phyloP scores from a whole-genome alignment of 2,329 filamentous ascomycete species.

The Teratosphaeriaceae sp. region DNA sequence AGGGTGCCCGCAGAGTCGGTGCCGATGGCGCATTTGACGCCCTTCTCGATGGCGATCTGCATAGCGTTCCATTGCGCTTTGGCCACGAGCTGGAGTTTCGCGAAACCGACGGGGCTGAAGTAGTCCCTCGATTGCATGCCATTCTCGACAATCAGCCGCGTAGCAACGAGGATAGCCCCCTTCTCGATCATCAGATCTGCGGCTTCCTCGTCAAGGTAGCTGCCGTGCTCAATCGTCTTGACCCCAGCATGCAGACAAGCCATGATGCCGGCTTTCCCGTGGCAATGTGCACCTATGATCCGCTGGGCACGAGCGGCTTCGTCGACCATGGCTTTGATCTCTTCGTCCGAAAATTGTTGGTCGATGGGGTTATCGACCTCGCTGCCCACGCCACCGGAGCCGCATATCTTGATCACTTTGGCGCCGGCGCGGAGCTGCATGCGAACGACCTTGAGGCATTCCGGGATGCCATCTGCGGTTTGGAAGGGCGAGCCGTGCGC shows the following conservation, averaged over 20 bases:
- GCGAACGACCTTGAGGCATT: conserved; percentile 40
- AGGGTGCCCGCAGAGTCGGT: conserved; percentile 39
- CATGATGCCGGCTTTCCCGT: conserved; percentile 44
- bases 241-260: conserved; percentile 39
- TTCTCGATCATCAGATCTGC: conserved; percentile 41
- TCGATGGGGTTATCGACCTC: conserved; percentile 20
- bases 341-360: conserved; percentile 19
- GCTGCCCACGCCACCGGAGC: conserved; percentile 28
- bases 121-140: conserved; percentile 24
- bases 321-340: conserved; percentile 20
- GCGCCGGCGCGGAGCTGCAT: conserved; percentile 41
- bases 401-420: conserved; percentile 40
- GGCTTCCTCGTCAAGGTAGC: conserved; percentile 42
- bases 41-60: conserved; percentile 36
- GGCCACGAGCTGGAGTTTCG: conserved; percentile 35
- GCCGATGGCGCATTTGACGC: conserved; percentile 43
- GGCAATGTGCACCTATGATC: conserved; percentile 32
- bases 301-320: conserved; percentile 17
- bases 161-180: conserved; percentile 39
- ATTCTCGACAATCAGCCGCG: conserved; percentile 38
- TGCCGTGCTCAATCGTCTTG: conserved; percentile 45
- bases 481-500: conserved; percentile 29
- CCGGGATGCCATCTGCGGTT: conserved; percentile 42
- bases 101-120: conserved; percentile 19
- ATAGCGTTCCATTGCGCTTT: conserved; percentile 35